Percentiles rank a stretch among this genome's conserved stretches.
phyloP scores from a whole-genome alignment of 2,329 filamentous ascomycete genomes.

The Fusarium nisikadoi region DNA sequence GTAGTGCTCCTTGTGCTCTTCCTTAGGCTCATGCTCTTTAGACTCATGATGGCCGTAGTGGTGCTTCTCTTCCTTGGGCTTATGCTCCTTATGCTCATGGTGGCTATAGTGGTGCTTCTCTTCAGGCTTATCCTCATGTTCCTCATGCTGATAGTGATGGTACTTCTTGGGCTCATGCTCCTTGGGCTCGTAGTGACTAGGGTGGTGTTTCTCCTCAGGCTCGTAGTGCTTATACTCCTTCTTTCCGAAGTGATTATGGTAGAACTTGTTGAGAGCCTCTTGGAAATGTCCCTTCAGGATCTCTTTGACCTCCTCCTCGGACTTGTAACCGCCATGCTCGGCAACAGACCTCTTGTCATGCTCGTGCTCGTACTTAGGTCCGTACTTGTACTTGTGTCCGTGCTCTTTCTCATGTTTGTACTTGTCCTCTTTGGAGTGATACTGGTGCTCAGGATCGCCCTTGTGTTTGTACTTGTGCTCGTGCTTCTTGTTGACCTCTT shows the following conservation, averaged over 20 bases:
- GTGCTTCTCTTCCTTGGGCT: neutral
- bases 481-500: neutral
- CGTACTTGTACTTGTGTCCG: neutral
- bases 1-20: neutral
- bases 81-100: neutral
- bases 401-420: neutral
- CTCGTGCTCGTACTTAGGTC: neutral
- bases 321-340: neutral
- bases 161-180: neutral
- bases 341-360: slow-evolving; percentile 4
- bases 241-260: neutral
- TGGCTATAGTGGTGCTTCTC: neutral
- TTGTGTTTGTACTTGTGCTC: slow-evolving; percentile 7
- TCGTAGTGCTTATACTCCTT: neutral
- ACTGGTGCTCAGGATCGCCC: neutral
- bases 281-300: neutral
- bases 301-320: neutral
- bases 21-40: neutral
- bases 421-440: neutral
- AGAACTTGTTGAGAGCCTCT: slow-evolving; percentile 8
- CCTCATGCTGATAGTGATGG: too few relatives aligned
- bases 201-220: neutral
- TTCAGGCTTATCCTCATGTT: neutral
- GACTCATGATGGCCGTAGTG: neutral
- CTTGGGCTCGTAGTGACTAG: neutral